Evolutionary conservation across 495 filamentous ascomycete species (phyloP).

Genomic region (Annulohypoxylon maeteangense): DNA sequence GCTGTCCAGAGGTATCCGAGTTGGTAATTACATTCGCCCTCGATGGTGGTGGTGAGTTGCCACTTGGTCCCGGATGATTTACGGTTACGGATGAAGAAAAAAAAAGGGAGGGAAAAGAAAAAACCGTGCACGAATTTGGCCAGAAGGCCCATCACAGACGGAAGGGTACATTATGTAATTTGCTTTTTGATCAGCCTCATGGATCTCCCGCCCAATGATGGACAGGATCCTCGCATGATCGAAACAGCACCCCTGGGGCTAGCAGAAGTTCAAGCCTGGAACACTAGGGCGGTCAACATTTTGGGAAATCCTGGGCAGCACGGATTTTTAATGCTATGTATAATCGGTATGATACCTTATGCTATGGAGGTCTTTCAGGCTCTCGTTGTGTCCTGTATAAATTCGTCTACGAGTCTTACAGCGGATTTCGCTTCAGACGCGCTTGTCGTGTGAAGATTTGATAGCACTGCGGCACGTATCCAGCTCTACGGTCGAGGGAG

Average conservation of each 20-base stretch:
- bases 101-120: constrained; percentile 5
- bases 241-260: constrained; percentile 14
- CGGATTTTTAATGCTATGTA: background rate
- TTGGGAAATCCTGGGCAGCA: background rate
- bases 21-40: constrained; percentile 9
- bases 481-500: constrained; percentile 19
- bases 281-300: constrained; percentile 5
- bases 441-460: background rate
- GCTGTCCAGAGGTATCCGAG: background rate
- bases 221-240: constrained; percentile 5
- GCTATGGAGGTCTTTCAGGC: background rate
- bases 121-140: background rate
- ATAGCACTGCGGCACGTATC: background rate
- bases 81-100: background rate
- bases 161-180: constrained; percentile 20
- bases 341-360: background rate
- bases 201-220: constrained; percentile 11
- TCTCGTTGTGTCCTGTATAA: background rate
- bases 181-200: constrained; percentile 26
- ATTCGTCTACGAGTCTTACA: background rate
- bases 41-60: background rate
- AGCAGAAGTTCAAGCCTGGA: constrained; percentile 1
- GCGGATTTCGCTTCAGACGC: constrained; percentile 7
- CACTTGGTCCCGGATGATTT: background rate
- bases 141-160: constrained; percentile 1